These are phyloP conservation scores for Sclerotinia trifoliorum DNA, from an alignment of 2,329 filamentous ascomycete species.

Conservation along the genomic window DNA sequence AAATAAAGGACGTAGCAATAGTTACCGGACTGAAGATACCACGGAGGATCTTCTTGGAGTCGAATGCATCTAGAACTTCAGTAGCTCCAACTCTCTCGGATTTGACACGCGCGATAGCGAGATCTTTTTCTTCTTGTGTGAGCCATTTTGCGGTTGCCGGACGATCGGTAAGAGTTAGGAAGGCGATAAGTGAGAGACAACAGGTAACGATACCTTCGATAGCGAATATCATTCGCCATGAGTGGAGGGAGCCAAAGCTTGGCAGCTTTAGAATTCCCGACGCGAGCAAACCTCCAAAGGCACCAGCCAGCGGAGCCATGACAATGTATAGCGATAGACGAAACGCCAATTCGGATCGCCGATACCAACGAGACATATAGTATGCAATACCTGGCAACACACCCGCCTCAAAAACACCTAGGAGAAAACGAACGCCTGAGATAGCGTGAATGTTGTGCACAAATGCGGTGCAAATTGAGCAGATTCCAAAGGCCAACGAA, in stretches of 20 bases:
- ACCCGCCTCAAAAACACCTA: conserved; percentile 70
- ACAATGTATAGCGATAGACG: conserved; percentile 68
- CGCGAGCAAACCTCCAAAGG: conserved; percentile 67
- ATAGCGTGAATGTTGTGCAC: conserved; percentile 50
- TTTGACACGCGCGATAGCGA: conserved; percentile 66
- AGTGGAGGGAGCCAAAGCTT: conserved; percentile 49
- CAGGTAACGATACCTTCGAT: conserved; percentile 67
- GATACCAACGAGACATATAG: conserved; percentile 70
- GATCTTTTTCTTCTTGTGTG: conserved; percentile 60
- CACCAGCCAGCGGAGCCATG: conserved; percentile 67
- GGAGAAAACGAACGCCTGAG: conserved; percentile 62
- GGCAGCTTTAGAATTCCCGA: conserved; percentile 62
- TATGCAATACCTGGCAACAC: conserved; percentile 66
- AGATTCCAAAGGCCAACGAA: conserved; percentile 61
- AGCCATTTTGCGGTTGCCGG: conserved; percentile 69
- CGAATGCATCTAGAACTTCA: conserved; percentile 62
- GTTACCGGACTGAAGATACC: conserved; percentile 66
- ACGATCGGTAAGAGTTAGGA: conserved; percentile 65
- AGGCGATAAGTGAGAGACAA: conserved; percentile 57
- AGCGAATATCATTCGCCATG: conserved; percentile 70
- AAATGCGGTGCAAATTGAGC: conserved; percentile 65
- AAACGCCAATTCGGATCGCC: conserved; percentile 66
- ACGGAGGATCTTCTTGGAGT: conserved; percentile 55
- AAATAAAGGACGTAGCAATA: conserved; percentile 52
- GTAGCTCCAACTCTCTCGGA: conserved; percentile 64